phyloP scores from a whole-genome alignment of 306 rosid species.

The Luffa aegyptiaca region DNA sequence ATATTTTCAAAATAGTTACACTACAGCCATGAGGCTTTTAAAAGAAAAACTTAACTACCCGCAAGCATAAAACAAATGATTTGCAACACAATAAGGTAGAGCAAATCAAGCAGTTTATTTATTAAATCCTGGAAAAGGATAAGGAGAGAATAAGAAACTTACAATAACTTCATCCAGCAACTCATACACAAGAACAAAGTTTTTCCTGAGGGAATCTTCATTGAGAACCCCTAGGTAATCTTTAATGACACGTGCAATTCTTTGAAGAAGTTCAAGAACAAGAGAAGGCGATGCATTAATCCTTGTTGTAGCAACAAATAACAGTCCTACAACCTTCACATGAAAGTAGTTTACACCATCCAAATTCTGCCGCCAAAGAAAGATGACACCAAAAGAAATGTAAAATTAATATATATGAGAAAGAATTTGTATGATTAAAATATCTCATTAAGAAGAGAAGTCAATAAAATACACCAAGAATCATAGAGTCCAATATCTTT shows the following conservation, averaged over 20 bases:
- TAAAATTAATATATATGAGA: slow-evolving; percentile 1
- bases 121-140: neutral
- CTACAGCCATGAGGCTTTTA: neutral
- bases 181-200: slow-evolving; percentile 90
- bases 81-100: neutral
- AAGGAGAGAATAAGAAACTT: slow-evolving; percentile 18
- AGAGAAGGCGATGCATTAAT: slow-evolving; percentile 74
- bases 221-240: slow-evolving; percentile 92
- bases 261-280: slow-evolving; percentile 68
- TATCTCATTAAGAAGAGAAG: neutral
- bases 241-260: slow-evolving; percentile 82
- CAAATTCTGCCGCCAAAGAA: slow-evolving; percentile 34
- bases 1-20: neutral
- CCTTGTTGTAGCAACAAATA: slow-evolving; percentile 79
- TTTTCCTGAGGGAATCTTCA: slow-evolving; percentile 80
- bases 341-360: slow-evolving; percentile 95
- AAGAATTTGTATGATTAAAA: neutral
- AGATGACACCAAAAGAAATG: neutral
- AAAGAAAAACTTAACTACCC: neutral
- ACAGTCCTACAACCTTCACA: slow-evolving; percentile 78
- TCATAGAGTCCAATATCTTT: neutral
- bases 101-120: neutral
- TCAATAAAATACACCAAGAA: neutral
- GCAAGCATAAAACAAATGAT: neutral
- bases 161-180: slow-evolving; percentile 89